Evolutionary conservation across 768 basidiomycete genomes (phyloP).

Genomic region (Glaciozyma martinii): DNA sequence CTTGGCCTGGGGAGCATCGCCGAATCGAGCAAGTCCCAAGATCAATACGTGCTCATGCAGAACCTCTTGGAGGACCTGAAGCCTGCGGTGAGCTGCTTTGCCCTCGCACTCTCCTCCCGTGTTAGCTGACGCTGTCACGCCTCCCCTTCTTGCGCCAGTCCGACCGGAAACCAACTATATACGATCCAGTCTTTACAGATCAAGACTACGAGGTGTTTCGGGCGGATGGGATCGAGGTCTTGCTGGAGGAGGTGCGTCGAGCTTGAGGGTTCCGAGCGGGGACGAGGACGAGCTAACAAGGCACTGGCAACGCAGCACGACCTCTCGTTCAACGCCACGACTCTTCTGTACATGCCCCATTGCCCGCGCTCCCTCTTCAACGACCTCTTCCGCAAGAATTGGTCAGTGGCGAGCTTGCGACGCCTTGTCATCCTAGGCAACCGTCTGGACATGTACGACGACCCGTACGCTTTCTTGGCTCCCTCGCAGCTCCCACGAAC

Average conservation of each 20-base stretch:
- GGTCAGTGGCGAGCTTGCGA: conserved; percentile 5
- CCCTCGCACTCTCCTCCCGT: not conserved
- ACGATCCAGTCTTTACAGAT: conserved; percentile 22
- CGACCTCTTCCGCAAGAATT: conserved; percentile 23
- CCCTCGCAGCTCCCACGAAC: not conserved
- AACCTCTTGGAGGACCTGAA: conserved; percentile 14
- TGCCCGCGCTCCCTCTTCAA: conserved; percentile 34
- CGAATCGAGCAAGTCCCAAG: conserved; percentile 27
- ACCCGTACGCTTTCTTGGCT: conserved; percentile 13
- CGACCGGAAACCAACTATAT: conserved; percentile 3
- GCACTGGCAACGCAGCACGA: conserved; percentile 3
- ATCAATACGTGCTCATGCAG: conserved; percentile 25
- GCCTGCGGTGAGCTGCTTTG: not conserved
- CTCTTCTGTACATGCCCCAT: conserved; percentile 34
- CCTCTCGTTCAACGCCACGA: conserved; percentile 3
- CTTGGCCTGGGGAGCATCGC: conserved; percentile 26
- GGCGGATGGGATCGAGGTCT: conserved; percentile 5
- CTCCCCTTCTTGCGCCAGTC: not conserved
- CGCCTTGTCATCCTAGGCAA: conserved; percentile 27
- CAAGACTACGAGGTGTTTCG: conserved; percentile 16
- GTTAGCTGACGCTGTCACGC: not conserved
- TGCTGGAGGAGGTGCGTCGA: conserved; percentile 6
- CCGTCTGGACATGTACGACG: conserved; percentile 30
- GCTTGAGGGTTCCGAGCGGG: not conserved
- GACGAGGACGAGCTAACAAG: not conserved